Evolutionary conservation across 805 yeast genomes (phyloP).

Genomic region (Myxozyma kluyveri): DNA sequence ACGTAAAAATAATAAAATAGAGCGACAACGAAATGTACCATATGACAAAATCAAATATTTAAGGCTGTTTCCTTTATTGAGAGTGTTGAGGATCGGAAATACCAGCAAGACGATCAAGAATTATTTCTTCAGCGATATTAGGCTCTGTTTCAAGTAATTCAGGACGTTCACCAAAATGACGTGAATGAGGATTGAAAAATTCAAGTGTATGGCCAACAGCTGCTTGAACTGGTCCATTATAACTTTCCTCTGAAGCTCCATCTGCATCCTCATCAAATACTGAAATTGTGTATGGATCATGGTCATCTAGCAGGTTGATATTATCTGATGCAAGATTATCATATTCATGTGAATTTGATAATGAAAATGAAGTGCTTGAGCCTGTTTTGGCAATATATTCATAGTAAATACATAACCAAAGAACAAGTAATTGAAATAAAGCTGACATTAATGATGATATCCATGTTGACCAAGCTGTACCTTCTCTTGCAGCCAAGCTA

Average conservation of each 20-base stretch:
- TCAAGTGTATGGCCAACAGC: background rate
- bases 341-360: background rate
- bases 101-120: background rate
- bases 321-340: background rate
- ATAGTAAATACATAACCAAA: constrained; percentile 61
- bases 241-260: background rate
- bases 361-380: background rate
- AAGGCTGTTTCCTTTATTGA: no score
- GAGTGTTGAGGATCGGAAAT: background rate
- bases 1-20: no score
- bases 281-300: constrained; percentile 5
- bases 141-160: background rate
- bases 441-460: constrained; percentile 75
- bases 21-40: no score
- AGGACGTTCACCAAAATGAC: background rate
- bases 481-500: constrained; percentile 67
- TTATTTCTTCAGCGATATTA: background rate
- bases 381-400: constrained; percentile 29
- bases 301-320: constrained; percentile 2
- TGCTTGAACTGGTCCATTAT: background rate
- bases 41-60: no score
- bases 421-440: constrained; percentile 56
- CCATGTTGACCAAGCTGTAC: constrained; percentile 86
- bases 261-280: constrained; percentile 15
- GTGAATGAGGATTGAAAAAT: background rate